Conservation (phyloP, 106 monocot genomes). For the Dendrobium huoshanense region DNA sequence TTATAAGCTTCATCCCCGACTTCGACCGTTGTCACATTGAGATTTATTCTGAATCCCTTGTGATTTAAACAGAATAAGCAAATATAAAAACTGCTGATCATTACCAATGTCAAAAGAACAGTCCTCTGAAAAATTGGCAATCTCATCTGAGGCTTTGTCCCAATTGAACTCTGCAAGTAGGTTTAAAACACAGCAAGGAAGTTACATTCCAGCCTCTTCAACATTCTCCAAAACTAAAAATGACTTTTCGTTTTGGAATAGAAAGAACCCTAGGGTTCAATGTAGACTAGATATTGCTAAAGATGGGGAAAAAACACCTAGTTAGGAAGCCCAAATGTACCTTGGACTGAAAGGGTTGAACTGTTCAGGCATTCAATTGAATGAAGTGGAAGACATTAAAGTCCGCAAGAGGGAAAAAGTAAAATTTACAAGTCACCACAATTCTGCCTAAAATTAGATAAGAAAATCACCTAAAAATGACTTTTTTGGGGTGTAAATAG, state of each 20-base stretch:
- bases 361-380: neutral
- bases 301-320: too few relatives aligned
- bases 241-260: too few relatives aligned
- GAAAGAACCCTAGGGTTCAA: too few relatives aligned
- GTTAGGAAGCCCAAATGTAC: too few relatives aligned
- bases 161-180: conserved; percentile 10
- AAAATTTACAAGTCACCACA: too few relatives aligned
- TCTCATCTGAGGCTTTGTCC: conserved; percentile 17
- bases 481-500: too few relatives aligned
- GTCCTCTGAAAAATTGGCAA: conserved; percentile 1
- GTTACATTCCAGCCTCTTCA: neutral
- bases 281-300: too few relatives aligned
- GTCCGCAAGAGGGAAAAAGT: too few relatives aligned
- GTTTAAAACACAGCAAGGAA: neutral
- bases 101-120: conserved; percentile 9
- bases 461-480: too few relatives aligned
- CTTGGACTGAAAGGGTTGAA: neutral
- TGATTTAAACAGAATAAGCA: conserved; percentile 23
- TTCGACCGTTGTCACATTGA: conserved; percentile 11
- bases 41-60: conserved; percentile 4
- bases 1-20: conserved; percentile 10
- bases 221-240: too few relatives aligned
- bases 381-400: too few relatives aligned
- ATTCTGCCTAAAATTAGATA: too few relatives aligned
- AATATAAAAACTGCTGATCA: conserved; percentile 14